phyloP scores from a whole-genome alignment of 179 eudicot genomes.

The Silene noctiflora region DNA sequence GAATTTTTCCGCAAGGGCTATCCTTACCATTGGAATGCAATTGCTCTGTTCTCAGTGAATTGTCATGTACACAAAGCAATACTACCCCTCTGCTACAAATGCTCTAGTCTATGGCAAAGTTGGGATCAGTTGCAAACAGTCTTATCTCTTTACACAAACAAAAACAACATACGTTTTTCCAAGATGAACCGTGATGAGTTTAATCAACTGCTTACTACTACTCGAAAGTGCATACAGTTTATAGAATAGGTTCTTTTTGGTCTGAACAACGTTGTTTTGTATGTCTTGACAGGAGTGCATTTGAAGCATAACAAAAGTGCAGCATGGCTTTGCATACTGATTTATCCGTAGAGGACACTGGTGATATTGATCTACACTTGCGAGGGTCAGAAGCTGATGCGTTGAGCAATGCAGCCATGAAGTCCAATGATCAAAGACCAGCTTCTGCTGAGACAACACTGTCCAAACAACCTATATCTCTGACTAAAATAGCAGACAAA shows the following conservation, averaged over 20 bases:
- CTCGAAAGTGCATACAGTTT: too few relatives aligned
- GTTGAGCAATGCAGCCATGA: not conserved
- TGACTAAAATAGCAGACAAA: slow-evolving; percentile 21
- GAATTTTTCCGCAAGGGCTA: too few relatives aligned
- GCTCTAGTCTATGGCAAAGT: too few relatives aligned
- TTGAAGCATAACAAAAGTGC: not conserved
- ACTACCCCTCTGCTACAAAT: too few relatives aligned
- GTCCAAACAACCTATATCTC: not conserved
- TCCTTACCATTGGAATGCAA: too few relatives aligned
- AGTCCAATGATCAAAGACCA: not conserved
- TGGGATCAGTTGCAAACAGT: too few relatives aligned
- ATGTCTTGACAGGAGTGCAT: slow-evolving; percentile 1
- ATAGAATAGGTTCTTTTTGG: not conserved
- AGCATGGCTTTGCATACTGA: slow-evolving; percentile 27
- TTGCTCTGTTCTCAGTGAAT: too few relatives aligned
- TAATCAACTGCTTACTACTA: too few relatives aligned
- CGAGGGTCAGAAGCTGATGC: not conserved
- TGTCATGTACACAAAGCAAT: too few relatives aligned
- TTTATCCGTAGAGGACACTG: not conserved
- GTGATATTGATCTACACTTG: not conserved
- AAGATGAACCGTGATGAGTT: too few relatives aligned
- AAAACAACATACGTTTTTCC: too few relatives aligned
- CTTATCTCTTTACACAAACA: too few relatives aligned
- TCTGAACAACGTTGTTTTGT: not conserved
- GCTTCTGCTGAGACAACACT: not conserved